Base-by-base conservation (phyloP, 192 early-diverging fungal species). In the Umbelopsis sp. region DNA sequence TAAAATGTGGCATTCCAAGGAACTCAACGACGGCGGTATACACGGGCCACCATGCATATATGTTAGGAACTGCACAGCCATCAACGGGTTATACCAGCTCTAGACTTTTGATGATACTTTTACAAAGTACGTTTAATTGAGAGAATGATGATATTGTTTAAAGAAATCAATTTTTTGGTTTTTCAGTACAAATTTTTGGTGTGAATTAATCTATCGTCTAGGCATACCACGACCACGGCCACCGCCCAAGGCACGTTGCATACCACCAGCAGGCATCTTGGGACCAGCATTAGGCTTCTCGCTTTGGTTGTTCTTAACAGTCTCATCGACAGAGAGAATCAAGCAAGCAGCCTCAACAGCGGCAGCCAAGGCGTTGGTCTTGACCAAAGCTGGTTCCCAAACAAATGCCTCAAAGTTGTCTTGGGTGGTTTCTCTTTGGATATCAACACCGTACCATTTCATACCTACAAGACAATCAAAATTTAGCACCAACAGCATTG, bases 331-430 rank as follows among this genome's bases (percentile, higher is more conserved):
- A 55, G 92, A 93, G 53, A 99, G 85, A 61, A 99, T 91, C 82
- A 99, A 80, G 73, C 95, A 97, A 3, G 96, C 97, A 23, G 97
- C 97, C 80, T 99, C 97, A 33, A 92, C 88, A 35, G 97, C 96
- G 55, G 95, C 91, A 33, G 94, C 82, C 72, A 99, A 91, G 75
- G 93, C 91, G 81, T 98, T 99, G 75, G 90, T 95, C 88, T 99
- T 99, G 79, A 99, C 96, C 58, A 98, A 87, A 46, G 96, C 91
- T 7, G 96, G 96, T 86, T 98, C 96, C 97, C 97, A 99, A 11
- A 99, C 96, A 80, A 98, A 99, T 64, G 91, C 87, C 13, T 86
- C 90, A 80, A 90, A 92, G 87, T 97, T 91, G 79, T 99, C 93
- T 53, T 92, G 80, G 67, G 97, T 95, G 0, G 85, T 87, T 82